Base-by-base conservation (phyloP, 805 yeast genomes). In the Candida loeiensis region DNA sequence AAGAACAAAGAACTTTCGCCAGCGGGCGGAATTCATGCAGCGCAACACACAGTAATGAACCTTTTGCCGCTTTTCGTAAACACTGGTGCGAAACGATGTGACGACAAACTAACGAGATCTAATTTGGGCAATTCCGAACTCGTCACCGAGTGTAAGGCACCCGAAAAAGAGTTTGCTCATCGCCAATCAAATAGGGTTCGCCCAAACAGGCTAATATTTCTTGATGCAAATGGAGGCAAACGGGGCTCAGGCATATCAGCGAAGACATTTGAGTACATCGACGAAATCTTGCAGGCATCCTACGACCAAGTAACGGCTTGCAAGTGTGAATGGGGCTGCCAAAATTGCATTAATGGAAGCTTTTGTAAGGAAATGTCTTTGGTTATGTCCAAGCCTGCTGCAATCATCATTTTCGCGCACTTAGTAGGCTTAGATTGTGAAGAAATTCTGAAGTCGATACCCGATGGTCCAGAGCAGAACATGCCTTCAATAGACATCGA, bases 11-110 rank as follows among this genome's bases (percentile, higher is more conserved):
- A 67, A 2, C 62, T 93, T 33, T 84, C 77, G 42, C 65, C 82
- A 2, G 91, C 98, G 0, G 99, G 86, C 4, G 95, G 93, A 0
- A 86, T 93, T n/a, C 99, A 93, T 64, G 97, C 95, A 2, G 95
- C 96, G 0, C 91, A 89, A 48, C 99, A 93, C 66, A 88, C 88
- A 0, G 64, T 93, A 1, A 81, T 93, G 74, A 81, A 85, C 34
- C 72, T 86, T 43, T 56, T 90, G 19, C 95, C 97, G 0, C 59
- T 82, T 19, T 81, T 77, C 44, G 79, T 89, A 4, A 78, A 80
- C 9, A 80, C 86, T 13, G 85, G 87, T 1, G 73, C 77, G 3
- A 84, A 80, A 48, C 57, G 67, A 6, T 53, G 59, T 27, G 64
- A 68, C 0, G 60, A 63, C 38, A 60, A 55, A 8, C 49, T 59